Percentiles rank a stretch among this genome's conserved stretches.
Conservation (phyloP, 2,329 filamentous ascomycete genomes). For the Didymosphaeria variabile region DNA sequence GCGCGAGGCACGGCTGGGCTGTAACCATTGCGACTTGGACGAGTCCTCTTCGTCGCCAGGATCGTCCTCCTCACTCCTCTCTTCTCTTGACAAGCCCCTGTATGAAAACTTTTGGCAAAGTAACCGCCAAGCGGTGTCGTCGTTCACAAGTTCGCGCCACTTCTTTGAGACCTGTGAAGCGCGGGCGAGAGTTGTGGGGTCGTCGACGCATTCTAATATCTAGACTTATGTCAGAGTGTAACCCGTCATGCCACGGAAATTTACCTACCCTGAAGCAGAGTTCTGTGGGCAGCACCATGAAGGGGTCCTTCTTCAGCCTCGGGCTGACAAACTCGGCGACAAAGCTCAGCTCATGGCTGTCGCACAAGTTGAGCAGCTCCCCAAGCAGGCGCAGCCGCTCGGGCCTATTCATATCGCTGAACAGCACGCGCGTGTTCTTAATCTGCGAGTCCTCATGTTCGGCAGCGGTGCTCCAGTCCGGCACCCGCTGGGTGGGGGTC, state of each 20-base stretch:
- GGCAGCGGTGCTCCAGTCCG: constrained; percentile 79
- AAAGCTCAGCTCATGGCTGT: constrained; percentile 93
- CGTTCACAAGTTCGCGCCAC: constrained; percentile 92
- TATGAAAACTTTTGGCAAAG: constrained; percentile 97
- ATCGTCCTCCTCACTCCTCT: constrained; percentile 39
- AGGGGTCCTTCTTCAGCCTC: constrained; percentile 93
- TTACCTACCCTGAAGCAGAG: constrained; percentile 83
- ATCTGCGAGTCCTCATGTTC: constrained; percentile 86
- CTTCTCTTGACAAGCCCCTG: constrained; percentile 63
- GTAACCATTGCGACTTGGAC: constrained; percentile 34
- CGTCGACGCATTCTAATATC: constrained; percentile 96
- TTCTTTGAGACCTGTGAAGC: constrained; percentile 95
- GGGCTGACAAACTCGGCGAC: constrained; percentile 96
- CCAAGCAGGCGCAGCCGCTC: constrained; percentile 84
- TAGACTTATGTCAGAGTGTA: constrained; percentile 49
- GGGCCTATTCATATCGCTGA: constrained; percentile 77
- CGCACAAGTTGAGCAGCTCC: constrained; percentile 91
- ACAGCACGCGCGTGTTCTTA: constrained; percentile 79
- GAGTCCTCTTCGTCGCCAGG: constrained; percentile 36
- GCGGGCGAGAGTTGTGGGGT: constrained; percentile 90
- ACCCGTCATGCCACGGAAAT: neutral
- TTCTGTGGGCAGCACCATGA: constrained; percentile 90
- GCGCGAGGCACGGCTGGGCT: constrained; percentile 38
- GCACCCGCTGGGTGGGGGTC: constrained; percentile 68
- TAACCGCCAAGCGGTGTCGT: constrained; percentile 98